A percentile compares a stretch with the other conserved stretches of the same genome.
These are phyloP conservation scores for Penicillium sp. DNA, from an alignment of 2,329 filamentous ascomycete species.

Conservation along the genomic window DNA sequence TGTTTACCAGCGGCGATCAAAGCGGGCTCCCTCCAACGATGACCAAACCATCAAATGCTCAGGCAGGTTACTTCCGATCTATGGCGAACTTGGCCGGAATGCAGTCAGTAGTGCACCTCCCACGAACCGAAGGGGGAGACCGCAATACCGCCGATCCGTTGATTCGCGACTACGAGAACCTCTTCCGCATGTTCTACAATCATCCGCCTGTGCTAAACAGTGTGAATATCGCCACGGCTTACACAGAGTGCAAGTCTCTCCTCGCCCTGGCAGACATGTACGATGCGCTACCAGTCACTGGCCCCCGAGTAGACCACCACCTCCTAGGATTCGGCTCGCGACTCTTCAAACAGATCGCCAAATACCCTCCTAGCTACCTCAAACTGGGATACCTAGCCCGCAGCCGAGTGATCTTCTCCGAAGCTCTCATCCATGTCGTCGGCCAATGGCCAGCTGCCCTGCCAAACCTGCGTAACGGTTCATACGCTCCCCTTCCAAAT, in stretches of 20 bases:
- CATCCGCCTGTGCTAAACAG: slow-evolving; percentile 78
- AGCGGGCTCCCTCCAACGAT: slow-evolving; percentile 53
- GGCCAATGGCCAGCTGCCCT: slow-evolving; percentile 88
- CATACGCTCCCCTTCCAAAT: slow-evolving; percentile 62
- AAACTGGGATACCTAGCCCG: slow-evolving; percentile 84
- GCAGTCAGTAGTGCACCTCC: slow-evolving; percentile 54
- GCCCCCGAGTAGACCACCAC: slow-evolving; percentile 89
- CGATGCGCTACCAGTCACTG: slow-evolving; percentile 83
- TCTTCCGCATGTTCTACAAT: slow-evolving; percentile 96
- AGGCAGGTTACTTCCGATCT: slow-evolving; percentile 78
- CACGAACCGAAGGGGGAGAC: slow-evolving; percentile 51
- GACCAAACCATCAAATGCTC: slow-evolving; percentile 62
- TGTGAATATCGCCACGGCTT: slow-evolving; percentile 87
- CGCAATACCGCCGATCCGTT: slow-evolving; percentile 68
- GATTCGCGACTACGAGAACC: slow-evolving; percentile 89
- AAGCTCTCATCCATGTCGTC: slow-evolving; percentile 90
- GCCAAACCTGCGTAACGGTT: slow-evolving; percentile 65
- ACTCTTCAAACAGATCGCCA: slow-evolving; percentile 94
- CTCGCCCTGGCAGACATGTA: slow-evolving; percentile 91
- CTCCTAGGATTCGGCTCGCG: slow-evolving; percentile 86
- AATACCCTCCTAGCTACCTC: slow-evolving; percentile 90
- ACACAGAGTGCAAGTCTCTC: slow-evolving; percentile 90
- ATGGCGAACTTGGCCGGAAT: slow-evolving; percentile 72
- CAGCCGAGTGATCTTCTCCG: slow-evolving; percentile 78
- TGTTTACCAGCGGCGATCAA: slow-evolving; percentile 55